Base-by-base conservation (phyloP, 352 stramenopile genomes). In the Peronospora destructor region DNA sequence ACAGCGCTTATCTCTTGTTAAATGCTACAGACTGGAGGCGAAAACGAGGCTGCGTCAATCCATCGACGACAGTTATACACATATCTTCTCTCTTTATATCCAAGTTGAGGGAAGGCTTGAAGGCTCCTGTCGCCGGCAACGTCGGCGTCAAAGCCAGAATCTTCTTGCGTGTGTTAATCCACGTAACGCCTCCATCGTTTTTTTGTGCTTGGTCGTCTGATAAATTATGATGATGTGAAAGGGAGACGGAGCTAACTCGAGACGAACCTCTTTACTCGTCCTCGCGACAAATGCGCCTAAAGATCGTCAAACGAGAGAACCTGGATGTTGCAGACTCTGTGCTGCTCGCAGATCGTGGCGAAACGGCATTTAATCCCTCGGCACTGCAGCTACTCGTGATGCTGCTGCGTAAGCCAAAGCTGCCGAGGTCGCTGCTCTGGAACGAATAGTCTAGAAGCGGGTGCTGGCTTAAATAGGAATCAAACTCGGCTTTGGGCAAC, bases 261-360 rank as follows among this genome's bases (percentile, higher is more conserved):
- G 41, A 56, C 42, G 26, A 56, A 53, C 32, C 33, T 21, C n/a
- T 49, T 39, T 81, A 77, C 32, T 68, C 64, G 36, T 80, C 71
- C 59, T 91, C 79, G 33, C 74, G 76, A 54, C 79, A 91, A 51
- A 91, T 91, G 51, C 76, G 73, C 64, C 87, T 76, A 61, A 91
- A 91, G 48, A 91, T 80, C 19, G 73, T 86, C 45, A 91, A 66
- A 11, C 79, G 76, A 14, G 79, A 91, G 49, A 84, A 79, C 50
- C 77, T 84, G 41, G 70, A 64, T 2, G 52, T 51, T 23, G 66
- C 50, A 0, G 66, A 72, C 37, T 66, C 59, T 4, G 61, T 59
- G 32, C 68, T 73, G 34, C 43, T 53, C 6, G 60, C 44, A 6
- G 53, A 68, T 2, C 66, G 62, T 14, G 75, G 60, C 4, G 68